Conservation (phyloP, 192 early-diverging fungal species). For the Dispira parvispora region DNA sequence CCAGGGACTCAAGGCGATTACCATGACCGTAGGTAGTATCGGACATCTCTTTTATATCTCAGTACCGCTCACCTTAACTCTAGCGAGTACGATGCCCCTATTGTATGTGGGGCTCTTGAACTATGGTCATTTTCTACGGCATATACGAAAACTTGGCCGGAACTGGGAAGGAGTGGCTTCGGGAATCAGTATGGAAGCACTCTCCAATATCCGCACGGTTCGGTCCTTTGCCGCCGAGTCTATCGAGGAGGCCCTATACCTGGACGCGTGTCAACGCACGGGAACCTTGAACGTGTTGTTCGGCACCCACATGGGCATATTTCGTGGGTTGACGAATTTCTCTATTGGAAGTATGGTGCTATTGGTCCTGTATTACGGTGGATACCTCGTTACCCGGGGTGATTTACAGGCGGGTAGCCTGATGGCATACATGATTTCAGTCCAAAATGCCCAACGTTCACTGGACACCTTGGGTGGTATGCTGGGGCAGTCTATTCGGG, state of each 20-base stretch:
- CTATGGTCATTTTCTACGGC: slow-evolving; percentile 38
- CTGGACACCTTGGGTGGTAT: slow-evolving; percentile 38
- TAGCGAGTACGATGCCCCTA: slow-evolving; percentile 30
- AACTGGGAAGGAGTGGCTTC: slow-evolving; percentile 29
- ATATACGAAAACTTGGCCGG: slow-evolving; percentile 22
- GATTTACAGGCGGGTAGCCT: slow-evolving; percentile 39
- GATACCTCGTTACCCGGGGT: slow-evolving; percentile 23
- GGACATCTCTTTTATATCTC: slow-evolving; percentile 32
- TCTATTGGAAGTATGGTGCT: slow-evolving; percentile 39
- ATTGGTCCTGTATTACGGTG: slow-evolving; percentile 33
- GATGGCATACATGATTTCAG: slow-evolving; percentile 43
- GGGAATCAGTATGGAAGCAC: slow-evolving; percentile 38
- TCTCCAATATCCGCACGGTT: slow-evolving; percentile 40
- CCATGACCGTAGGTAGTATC: slow-evolving; percentile 33
- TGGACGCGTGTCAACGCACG: slow-evolving; percentile 22
- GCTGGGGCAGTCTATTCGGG: slow-evolving; percentile 41
- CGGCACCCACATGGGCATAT: slow-evolving; percentile 41
- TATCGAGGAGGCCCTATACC: slow-evolving; percentile 30
- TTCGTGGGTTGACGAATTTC: slow-evolving; percentile 41
- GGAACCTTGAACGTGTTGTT: slow-evolving; percentile 24
- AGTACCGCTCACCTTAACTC: slow-evolving; percentile 29
- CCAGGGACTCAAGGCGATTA: slow-evolving; percentile 35
- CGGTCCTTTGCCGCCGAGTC: slow-evolving; percentile 39
- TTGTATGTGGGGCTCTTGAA: slow-evolving; percentile 28
- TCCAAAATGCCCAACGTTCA: slow-evolving; percentile 40